phyloP scores from a whole-genome alignment of 306 rosid species.

The Cercis canadensis region DNA sequence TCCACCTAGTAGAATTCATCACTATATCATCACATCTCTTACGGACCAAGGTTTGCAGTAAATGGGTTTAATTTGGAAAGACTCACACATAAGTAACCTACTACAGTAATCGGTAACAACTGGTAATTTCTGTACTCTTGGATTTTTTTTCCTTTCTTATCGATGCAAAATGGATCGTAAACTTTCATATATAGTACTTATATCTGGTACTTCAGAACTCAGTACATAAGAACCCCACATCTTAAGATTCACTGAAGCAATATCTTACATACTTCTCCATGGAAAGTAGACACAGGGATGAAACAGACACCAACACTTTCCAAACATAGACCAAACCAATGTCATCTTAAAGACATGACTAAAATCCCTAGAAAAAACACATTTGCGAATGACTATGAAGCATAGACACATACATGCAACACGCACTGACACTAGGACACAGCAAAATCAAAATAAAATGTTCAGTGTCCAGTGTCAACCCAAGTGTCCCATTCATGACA shows the following conservation, averaged over 20 bases:
- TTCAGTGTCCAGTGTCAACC: too few species aligned
- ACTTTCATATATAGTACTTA: not conserved
- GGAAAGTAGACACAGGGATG: not conserved
- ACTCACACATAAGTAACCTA: not conserved
- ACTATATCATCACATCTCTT: not conserved
- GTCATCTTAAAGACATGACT: not conserved
- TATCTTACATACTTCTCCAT: not conserved
- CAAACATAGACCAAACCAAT: not conserved
- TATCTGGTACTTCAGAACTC: constrained; percentile 5
- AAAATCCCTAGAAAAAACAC: too few species aligned
- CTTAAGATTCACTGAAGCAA: not conserved
- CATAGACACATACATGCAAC: too few species aligned
- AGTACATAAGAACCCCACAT: not conserved
- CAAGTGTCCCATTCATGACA: too few species aligned
- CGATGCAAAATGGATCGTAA: not conserved
- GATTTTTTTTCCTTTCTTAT: not conserved
- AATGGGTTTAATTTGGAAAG: not conserved
- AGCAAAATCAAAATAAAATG: too few species aligned
- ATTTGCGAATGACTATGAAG: too few species aligned
- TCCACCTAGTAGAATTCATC: not conserved
- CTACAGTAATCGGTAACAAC: not conserved
- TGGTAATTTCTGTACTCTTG: not conserved
- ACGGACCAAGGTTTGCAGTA: not conserved
- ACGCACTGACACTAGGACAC: too few species aligned
- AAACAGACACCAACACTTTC: not conserved